Conservation (phyloP, 2,329 filamentous ascomycete species). For the Allantophomopsis cytisporea region DNA sequence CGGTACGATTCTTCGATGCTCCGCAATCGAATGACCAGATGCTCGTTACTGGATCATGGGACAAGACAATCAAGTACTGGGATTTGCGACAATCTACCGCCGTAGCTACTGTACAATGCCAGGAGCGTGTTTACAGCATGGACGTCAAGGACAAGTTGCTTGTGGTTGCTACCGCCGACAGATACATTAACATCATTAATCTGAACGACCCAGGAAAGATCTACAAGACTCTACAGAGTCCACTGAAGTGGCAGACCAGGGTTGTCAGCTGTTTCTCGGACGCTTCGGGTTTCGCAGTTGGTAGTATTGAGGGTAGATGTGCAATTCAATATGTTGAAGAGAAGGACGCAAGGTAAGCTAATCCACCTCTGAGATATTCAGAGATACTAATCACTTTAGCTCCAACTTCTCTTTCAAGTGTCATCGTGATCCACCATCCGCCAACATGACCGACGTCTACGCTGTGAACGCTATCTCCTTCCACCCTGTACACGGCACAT, state of each 20-base stretch:
- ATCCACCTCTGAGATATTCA: slow-evolving; percentile 1
- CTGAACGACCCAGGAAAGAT: slow-evolving; percentile 78
- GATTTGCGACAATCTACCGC: slow-evolving; percentile 57
- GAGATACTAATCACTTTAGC: slow-evolving; percentile 22
- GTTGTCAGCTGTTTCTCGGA: slow-evolving; percentile 93
- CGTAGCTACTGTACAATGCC: slow-evolving; percentile 50
- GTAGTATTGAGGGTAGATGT: slow-evolving; percentile 91
- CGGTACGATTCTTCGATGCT: slow-evolving; percentile 64
- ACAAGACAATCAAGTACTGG: slow-evolving; percentile 87
- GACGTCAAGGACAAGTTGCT: slow-evolving; percentile 80
- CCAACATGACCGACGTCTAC: slow-evolving; percentile 78
- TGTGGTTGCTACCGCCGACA: slow-evolving; percentile 84
- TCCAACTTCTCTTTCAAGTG: slow-evolving; percentile 99
- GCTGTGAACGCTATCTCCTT: slow-evolving; percentile 96
- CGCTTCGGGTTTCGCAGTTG: slow-evolving; percentile 82
- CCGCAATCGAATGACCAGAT: slow-evolving; percentile 52
- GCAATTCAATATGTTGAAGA: slow-evolving; percentile 98
- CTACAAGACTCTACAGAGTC: slow-evolving; percentile 93
- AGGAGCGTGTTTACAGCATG: slow-evolving; percentile 81
- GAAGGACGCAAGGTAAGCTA: slow-evolving; percentile 60
- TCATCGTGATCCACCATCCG: slow-evolving; percentile 69
- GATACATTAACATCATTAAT: slow-evolving; percentile 93
- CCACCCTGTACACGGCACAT: slow-evolving; percentile 94
- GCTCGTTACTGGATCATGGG: slow-evolving; percentile 86
- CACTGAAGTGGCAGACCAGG: slow-evolving; percentile 95